These are phyloP conservation scores for Globisporangium nagaii DNA, from an alignment of 352 stramenopile species.

Conservation along the genomic window DNA sequence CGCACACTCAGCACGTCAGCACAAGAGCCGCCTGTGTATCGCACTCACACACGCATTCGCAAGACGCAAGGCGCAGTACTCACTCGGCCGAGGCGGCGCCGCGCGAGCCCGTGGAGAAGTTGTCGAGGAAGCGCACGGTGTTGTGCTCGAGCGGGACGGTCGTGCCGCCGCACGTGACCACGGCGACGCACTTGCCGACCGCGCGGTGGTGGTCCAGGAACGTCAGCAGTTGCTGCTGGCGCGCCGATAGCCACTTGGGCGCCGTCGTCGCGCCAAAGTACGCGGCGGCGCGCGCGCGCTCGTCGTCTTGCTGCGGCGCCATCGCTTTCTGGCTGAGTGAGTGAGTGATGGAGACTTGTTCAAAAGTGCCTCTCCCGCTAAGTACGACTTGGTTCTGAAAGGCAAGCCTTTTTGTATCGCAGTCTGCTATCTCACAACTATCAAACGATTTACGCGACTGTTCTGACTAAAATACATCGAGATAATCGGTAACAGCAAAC, in stretches of 20 bases:
- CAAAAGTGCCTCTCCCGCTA: no score
- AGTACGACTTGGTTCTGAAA: no score
- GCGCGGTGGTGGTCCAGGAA: slow-evolving; percentile 66
- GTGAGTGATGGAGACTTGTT: no score
- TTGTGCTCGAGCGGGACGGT: slow-evolving; percentile 94
- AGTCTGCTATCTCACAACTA: no score
- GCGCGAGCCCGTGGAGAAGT: slow-evolving; percentile 94
- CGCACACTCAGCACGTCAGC: not conserved
- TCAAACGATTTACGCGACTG: no score
- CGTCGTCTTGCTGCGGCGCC: slow-evolving; percentile 4
- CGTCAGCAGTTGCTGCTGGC: slow-evolving; percentile 34
- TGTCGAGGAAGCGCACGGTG: slow-evolving; percentile 96
- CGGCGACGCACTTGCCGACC: slow-evolving; percentile 78
- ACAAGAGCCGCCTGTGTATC: no score
- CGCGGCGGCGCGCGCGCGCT: slow-evolving; percentile 18
- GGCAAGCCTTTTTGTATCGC: no score
- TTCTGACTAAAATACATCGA: not conserved
- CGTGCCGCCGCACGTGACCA: slow-evolving; percentile 95
- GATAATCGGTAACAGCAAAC: no score
- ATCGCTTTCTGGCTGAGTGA: no score
- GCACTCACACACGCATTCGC: slow-evolving; percentile 7
- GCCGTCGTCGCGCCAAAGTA: slow-evolving; percentile 54
- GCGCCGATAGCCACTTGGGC: slow-evolving; percentile 26
- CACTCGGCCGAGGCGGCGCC: slow-evolving; percentile 80
- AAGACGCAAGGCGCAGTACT: not conserved